phyloP scores from a whole-genome alignment of 495 filamentous ascomycete genomes.

The Tricharina praecox region DNA sequence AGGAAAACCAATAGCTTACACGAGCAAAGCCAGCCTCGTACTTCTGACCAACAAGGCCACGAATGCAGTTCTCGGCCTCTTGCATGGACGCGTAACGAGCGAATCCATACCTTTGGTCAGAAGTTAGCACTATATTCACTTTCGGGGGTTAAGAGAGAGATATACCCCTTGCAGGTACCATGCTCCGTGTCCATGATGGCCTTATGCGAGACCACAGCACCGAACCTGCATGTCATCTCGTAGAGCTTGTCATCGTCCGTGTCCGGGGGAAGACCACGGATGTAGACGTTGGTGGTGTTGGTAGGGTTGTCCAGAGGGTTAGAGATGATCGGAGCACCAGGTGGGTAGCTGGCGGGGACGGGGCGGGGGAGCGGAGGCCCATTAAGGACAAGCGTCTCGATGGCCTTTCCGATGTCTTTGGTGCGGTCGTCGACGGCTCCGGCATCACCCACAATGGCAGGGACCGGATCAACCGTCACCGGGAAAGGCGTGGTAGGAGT shows the following conservation, averaged over 20 bases:
- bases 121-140: too few species aligned
- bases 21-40: constrained; percentile 95
- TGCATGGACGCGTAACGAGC: constrained; percentile 77
- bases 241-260: constrained; percentile 83
- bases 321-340: constrained; percentile 58
- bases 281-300: constrained; percentile 88
- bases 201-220: constrained; percentile 81
- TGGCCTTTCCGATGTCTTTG: constrained; percentile 39
- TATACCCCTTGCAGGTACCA: constrained; percentile 86
- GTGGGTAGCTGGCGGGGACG: constrained; percentile 71
- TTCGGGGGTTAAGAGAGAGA: too few species aligned
- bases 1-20: constrained; percentile 40
- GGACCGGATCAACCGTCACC: constrained; percentile 11
- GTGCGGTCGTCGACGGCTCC: not conserved
- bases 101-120: constrained; percentile 64
- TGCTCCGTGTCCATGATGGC: constrained; percentile 89
- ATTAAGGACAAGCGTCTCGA: constrained; percentile 53
- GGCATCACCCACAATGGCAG: constrained; percentile 20
- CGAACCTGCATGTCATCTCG: constrained; percentile 69
- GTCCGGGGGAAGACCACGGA: constrained; percentile 81
- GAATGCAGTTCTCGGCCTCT: constrained; percentile 87
- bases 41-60: constrained; percentile 79
- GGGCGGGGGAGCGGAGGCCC: constrained; percentile 74
- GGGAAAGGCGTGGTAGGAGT: constrained; percentile 19
- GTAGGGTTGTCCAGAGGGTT: constrained; percentile 82